These are phyloP conservation scores for Rutstroemia sp. DNA, from an alignment of 2,329 filamentous ascomycete genomes.

Conservation along the genomic window DNA sequence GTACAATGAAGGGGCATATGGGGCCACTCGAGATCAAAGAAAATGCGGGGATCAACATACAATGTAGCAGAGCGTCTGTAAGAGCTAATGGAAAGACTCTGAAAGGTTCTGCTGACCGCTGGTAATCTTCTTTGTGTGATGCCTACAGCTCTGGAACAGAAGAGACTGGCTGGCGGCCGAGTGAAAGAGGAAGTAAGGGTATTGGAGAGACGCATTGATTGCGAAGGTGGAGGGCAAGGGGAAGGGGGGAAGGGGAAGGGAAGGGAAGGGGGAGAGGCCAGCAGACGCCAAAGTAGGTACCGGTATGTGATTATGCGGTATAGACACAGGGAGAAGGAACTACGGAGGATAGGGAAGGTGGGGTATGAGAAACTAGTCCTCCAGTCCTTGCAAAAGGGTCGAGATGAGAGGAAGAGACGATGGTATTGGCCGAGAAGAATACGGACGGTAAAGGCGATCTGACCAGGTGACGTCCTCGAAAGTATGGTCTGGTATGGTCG, in stretches of 20 bases:
- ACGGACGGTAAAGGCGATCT: no score
- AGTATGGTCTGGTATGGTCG: no score
- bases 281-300: not conserved
- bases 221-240: not conserved
- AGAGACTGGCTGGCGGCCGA: slow-evolving; percentile 20
- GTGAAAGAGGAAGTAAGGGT: slow-evolving; percentile 18
- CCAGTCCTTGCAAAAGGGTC: not conserved
- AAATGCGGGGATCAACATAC: slow-evolving; percentile 5
- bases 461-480: no score
- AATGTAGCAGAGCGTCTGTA: slow-evolving; percentile 6
- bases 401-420: not conserved
- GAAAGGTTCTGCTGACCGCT: slow-evolving; percentile 9
- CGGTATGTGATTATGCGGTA: not conserved
- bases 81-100: slow-evolving; percentile 5
- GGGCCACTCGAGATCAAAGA: not conserved
- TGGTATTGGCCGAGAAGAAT: not conserved
- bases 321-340: not conserved
- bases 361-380: not conserved
- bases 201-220: slow-evolving; percentile 26
- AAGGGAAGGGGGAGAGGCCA: not conserved
- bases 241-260: no score
- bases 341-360: not conserved
- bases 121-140: slow-evolving; percentile 19
- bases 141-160: slow-evolving; percentile 9
- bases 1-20: not conserved